Conservation (phyloP, 1,139 yeast species). For the Arxiozyma slooffiae region DNA sequence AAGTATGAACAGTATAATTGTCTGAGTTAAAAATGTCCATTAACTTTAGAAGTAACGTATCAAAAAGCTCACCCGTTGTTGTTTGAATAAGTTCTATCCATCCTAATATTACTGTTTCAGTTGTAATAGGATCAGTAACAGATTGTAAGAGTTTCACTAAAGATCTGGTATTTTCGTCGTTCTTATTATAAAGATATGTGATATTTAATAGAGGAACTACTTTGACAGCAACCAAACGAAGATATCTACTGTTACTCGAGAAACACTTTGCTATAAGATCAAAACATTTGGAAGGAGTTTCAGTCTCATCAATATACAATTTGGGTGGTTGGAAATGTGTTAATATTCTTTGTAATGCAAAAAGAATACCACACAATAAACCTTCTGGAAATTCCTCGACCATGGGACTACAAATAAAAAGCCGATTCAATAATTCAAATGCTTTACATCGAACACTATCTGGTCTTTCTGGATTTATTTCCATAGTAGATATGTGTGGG, state of each 20-base stretch:
- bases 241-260: constrained; percentile 39
- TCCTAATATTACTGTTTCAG: constrained; percentile 22
- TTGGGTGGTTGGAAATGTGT: constrained; percentile 41
- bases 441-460: constrained; percentile 17
- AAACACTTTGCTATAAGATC: constrained; percentile 23
- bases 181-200: constrained; percentile 16
- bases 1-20: constrained; percentile 23
- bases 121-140: constrained; percentile 10
- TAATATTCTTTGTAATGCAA: constrained; percentile 41
- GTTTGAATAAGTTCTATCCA: constrained; percentile 27
- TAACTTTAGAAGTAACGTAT: constrained; percentile 24
- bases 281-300: constrained; percentile 12
- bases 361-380: constrained; percentile 36
- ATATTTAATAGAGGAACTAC: constrained; percentile 27
- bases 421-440: constrained; percentile 20
- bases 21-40: constrained; percentile 26
- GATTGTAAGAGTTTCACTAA: constrained; percentile 21
- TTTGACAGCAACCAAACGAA: constrained; percentile 40
- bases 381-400: constrained; percentile 21
- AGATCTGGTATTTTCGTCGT: constrained; percentile 22
- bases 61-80: constrained; percentile 26
- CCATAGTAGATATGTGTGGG: constrained; percentile 13
- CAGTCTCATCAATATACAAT: constrained; percentile 11
- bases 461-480: constrained; percentile 29
- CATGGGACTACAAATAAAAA: constrained; percentile 15